Evolutionary conservation across 208 protist genomes (phyloP), one percentile per base, ranked within the genome.

Genomic region (Leishmania aethiopica): DNA sequence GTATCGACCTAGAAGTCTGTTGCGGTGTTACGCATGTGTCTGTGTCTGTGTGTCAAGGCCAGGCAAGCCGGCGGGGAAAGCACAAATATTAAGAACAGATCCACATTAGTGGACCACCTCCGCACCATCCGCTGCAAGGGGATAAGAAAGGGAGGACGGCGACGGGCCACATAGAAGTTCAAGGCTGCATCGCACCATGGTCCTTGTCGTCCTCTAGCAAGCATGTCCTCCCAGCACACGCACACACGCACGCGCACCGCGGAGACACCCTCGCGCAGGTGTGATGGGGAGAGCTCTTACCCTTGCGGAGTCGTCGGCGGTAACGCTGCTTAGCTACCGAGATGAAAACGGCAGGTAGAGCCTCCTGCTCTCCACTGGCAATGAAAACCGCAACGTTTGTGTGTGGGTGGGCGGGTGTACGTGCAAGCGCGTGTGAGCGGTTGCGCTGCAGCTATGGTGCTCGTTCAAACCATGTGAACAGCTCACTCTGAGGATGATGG

Each of bases 401-500:
- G 51, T 67, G 60, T 25, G 51, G 45, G 49, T 0, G 45, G 45
- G 10, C 2, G 5, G 7, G 49, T 11, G 19, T 62, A 32, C 2
- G 49, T 11, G 51, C 17, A 28, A 28, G 35, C 17, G 11, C 1
- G 51, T 40, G 47, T 62, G 47, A 10, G 10, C 40, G 45, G 0
- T 6, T 32, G 70, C 28, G 70, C 45, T 37, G 17, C 35, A 22
- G 67, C 67, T 4, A 10, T 72, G 67, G 25, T 49, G 37, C 5
- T 72, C 67, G 15, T 49, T 37, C 67, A 49, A 37, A 47, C 40
- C 67, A 49, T 47, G 2, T 28, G 40, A 74, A 55, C 19, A 74
- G 47, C 25, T 74, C 45, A 74, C 70, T 74, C 25, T 32, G 45
- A 74, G 49, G 73, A 42, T 62, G 51, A 35, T 51, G 73, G n/a